These are phyloP conservation scores for Pleurotus djamor DNA, from an alignment of 768 basidiomycete genomes.

Conservation along the genomic window DNA sequence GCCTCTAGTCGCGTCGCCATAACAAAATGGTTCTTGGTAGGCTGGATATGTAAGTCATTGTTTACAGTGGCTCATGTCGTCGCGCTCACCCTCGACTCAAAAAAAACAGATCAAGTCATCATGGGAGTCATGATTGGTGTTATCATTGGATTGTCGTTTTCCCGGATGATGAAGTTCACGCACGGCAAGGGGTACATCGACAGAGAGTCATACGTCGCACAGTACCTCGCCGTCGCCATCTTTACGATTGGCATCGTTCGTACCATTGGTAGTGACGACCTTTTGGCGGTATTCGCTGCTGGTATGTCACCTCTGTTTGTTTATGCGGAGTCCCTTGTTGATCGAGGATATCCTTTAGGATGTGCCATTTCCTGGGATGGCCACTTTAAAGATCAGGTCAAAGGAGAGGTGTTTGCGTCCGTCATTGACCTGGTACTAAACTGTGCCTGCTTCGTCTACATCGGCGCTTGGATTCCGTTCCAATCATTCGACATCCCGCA, in stretches of 20 bases:
- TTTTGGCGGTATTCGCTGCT: conserved; percentile 86
- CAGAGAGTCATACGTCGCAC: conserved; percentile 84
- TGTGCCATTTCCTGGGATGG: conserved; percentile 92
- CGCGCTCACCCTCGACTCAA: conserved; percentile 3
- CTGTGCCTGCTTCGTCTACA: conserved; percentile 79
- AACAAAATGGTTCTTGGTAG: conserved; percentile 83
- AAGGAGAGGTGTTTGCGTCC: conserved; percentile 85
- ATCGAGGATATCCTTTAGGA: conserved; percentile 41
- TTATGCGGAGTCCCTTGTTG: not conserved
- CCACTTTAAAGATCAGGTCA: conserved; percentile 74
- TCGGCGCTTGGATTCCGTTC: conserved; percentile 87
- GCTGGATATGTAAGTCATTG: conserved; percentile 69
- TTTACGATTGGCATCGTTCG: conserved; percentile 80
- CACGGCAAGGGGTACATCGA: conserved; percentile 57
- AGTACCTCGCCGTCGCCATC: conserved; percentile 72
- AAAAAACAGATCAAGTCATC: not conserved
- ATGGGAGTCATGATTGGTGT: not conserved
- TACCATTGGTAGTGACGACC: conserved; percentile 82
- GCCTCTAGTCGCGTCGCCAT: conserved; percentile 59
- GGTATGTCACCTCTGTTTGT: conserved; percentile 35
- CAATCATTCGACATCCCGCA: conserved; percentile 49
- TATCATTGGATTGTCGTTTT: conserved; percentile 56
- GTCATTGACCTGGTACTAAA: conserved; percentile 89
- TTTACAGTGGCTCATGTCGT: not conserved
- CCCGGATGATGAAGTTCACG: conserved; percentile 69